phyloP scores from a whole-genome alignment of 345 rosid genomes.

The Melastoma malabathricum region DNA sequence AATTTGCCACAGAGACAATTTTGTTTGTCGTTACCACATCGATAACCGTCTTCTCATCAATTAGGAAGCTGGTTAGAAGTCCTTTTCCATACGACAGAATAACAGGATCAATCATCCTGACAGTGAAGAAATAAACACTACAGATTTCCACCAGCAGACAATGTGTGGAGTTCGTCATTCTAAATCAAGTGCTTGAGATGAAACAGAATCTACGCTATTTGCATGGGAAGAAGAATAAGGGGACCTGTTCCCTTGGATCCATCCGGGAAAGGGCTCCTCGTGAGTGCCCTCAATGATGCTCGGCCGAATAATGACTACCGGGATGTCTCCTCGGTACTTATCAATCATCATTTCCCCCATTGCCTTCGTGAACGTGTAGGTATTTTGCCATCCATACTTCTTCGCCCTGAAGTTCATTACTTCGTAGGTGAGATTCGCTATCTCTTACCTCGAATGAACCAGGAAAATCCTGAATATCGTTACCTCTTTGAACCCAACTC shows the following conservation, averaged over 20 bases:
- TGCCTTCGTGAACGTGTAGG: slow-evolving; percentile 87
- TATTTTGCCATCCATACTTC: slow-evolving; percentile 88
- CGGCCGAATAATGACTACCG: slow-evolving; percentile 70
- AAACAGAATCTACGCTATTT: too few relatives aligned
- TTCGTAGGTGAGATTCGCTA: too few relatives aligned
- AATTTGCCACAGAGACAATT: too few relatives aligned
- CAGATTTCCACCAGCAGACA: too few relatives aligned
- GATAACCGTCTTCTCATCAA: slow-evolving; percentile 76
- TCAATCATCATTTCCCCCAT: slow-evolving; percentile 97
- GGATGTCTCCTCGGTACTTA: slow-evolving; percentile 58
- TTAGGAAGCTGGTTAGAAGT: slow-evolving; percentile 74
- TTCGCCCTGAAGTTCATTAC: slow-evolving; percentile 79
- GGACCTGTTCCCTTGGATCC: slow-evolving; percentile 99
- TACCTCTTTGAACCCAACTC: slow-evolving; percentile 80
- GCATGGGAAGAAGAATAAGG: too few relatives aligned
- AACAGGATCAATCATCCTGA: slow-evolving; percentile 98
- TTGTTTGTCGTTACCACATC: slow-evolving; percentile 52
- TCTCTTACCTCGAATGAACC: too few relatives aligned
- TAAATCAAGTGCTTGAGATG: too few relatives aligned
- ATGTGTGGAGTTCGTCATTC: too few relatives aligned
- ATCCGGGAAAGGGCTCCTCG: slow-evolving; percentile 90
- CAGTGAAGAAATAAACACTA: background rate
- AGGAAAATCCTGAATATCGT: too few relatives aligned
- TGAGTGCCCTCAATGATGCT: slow-evolving; percentile 84
- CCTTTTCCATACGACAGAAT: slow-evolving; percentile 86